Conservation (phyloP, 768 basidiomycete genomes). For the Leucocoprinus sp. region DNA sequence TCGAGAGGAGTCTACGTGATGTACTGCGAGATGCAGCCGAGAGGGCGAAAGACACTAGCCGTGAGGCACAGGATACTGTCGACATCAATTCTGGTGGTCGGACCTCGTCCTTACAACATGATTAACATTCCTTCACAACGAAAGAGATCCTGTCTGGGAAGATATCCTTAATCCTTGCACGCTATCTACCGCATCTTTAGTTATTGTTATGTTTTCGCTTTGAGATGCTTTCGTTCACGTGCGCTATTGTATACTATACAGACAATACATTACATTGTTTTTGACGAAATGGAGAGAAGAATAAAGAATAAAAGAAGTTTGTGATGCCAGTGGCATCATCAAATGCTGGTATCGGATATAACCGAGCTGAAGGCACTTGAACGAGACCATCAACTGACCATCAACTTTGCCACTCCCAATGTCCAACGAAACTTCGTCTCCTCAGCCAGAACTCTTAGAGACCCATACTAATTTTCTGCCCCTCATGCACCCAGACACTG, state of each 20-base stretch:
- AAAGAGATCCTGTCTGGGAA: constrained; percentile 4
- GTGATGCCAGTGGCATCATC: constrained; percentile 8
- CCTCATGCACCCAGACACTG: constrained; percentile 12
- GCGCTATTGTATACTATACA: constrained; percentile 3
- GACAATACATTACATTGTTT: neutral
- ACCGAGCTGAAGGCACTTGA: constrained; percentile 22
- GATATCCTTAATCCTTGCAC: constrained; percentile 6
- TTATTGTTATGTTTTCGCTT: neutral
- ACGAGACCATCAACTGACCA: constrained; percentile 2
- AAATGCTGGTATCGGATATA: constrained; percentile 24
- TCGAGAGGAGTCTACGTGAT: constrained; percentile 45
- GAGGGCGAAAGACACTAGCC: constrained; percentile 29
- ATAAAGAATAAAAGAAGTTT: constrained; percentile 1
- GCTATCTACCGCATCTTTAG: neutral
- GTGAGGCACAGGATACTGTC: constrained; percentile 11
- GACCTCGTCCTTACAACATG: neutral
- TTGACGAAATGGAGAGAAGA: neutral
- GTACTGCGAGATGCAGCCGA: constrained; percentile 38
- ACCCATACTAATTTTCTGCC: constrained; percentile 9
- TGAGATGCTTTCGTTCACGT: constrained; percentile 3
- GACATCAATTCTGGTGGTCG: constrained; percentile 3
- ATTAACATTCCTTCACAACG: neutral
- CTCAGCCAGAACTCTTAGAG: neutral
- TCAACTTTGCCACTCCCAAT: neutral
- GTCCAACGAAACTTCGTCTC: constrained; percentile 1